Percentiles rank a stretch among this genome's conserved stretches.
phyloP scores from a whole-genome alignment of 2,329 filamentous ascomycete species.

The Monilinia fructigena region DNA sequence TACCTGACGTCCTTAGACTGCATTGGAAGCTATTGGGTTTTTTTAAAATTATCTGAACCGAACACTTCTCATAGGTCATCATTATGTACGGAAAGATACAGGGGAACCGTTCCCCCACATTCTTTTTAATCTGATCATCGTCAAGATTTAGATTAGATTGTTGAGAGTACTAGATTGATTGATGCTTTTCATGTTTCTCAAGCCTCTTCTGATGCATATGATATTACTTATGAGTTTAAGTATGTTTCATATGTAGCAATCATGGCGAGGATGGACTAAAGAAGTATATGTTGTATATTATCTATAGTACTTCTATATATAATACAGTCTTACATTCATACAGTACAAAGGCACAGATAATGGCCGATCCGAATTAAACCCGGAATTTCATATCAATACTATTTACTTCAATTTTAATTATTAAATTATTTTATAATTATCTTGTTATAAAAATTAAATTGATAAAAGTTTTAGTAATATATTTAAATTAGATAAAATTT shows the following conservation, averaged over 20 bases:
- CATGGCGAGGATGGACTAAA: background rate
- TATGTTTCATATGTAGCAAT: background rate
- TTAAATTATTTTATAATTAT: too few relatives aligned
- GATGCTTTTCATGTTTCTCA: background rate
- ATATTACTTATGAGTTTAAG: conserved; percentile 1
- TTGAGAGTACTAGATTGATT: conserved; percentile 5
- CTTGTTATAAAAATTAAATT: too few relatives aligned
- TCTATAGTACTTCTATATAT: background rate
- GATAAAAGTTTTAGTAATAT: too few relatives aligned
- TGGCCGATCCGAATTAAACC: too few relatives aligned
- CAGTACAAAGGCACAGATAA: too few relatives aligned
- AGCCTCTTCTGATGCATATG: background rate
- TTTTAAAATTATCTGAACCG: background rate
- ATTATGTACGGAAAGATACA: background rate
- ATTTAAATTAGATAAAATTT: too few relatives aligned
- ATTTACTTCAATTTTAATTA: too few relatives aligned
- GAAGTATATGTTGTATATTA: background rate
- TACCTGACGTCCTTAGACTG: background rate
- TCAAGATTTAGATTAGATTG: conserved; percentile 10
- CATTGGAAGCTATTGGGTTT: background rate
- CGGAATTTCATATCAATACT: too few relatives aligned
- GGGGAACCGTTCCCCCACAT: background rate
- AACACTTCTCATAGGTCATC: background rate
- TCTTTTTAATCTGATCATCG: background rate
- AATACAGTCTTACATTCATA: background rate